Evolutionary conservation across 1,284 basidiomycete species (phyloP).

Genomic region (Golubevia pallescens): DNA sequence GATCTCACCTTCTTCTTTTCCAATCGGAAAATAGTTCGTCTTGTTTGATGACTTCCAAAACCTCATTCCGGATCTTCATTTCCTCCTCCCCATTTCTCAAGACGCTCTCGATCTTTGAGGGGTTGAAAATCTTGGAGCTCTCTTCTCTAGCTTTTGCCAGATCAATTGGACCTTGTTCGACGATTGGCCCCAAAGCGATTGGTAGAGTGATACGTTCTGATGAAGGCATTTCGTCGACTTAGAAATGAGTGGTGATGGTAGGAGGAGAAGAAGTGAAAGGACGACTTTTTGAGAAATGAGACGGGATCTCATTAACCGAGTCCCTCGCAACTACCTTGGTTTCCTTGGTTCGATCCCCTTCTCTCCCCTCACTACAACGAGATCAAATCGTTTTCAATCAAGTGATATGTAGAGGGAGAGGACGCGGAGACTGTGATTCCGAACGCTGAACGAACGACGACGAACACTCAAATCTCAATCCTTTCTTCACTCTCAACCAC

Average conservation of each 20-base stretch:
- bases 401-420: no score
- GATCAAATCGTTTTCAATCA: no score
- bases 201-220: conserved; percentile 31
- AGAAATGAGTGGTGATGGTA: neutral
- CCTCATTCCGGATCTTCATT: conserved; percentile 34
- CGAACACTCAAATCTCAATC: no score
- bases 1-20: conserved; percentile 47
- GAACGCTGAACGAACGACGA: no score
- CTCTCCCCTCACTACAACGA: no score
- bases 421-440: no score
- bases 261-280: neutral
- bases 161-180: conserved; percentile 33
- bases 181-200: conserved; percentile 43
- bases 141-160: conserved; percentile 28
- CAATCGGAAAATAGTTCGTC: conserved; percentile 49
- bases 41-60: conserved; percentile 33
- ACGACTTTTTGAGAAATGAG: neutral
- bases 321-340: neutral
- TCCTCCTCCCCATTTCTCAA: conserved; percentile 47
- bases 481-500: no score
- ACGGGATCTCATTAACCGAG: neutral
- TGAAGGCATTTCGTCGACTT: neutral
- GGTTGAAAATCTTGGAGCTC: conserved; percentile 28
- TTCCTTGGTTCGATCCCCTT: no score
- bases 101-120: conserved; percentile 38